phyloP scores from a whole-genome alignment of 1,284 basidiomycete genomes.

The Cutaneotrichosporon cavernicola region DNA sequence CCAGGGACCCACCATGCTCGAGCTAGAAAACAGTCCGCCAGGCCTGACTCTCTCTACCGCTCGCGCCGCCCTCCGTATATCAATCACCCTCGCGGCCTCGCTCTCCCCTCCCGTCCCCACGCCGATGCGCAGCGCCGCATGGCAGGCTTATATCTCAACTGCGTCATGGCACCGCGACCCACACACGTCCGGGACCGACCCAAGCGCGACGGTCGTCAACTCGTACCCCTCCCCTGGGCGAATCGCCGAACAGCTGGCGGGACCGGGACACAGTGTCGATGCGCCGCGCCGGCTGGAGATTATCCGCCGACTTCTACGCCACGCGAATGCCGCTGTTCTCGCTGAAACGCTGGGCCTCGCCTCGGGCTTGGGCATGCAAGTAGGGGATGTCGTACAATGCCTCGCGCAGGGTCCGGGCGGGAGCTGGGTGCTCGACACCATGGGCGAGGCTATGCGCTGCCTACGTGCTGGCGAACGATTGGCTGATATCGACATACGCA shows the following conservation, averaged over 20 bases:
- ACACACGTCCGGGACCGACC: background rate
- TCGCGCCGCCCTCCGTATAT: background rate
- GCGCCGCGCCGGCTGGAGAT: constrained; percentile 2
- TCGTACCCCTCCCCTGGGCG: background rate
- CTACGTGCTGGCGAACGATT: background rate
- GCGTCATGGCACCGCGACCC: background rate
- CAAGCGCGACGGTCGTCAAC: background rate
- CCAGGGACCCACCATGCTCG: constrained; percentile 2
- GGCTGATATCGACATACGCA: background rate
- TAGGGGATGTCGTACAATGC: background rate
- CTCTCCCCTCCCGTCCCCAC: background rate
- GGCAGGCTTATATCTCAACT: background rate
- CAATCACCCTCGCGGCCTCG: background rate
- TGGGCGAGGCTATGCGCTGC: background rate
- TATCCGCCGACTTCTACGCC: background rate
- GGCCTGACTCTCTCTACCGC: background rate
- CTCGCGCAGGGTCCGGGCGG: background rate
- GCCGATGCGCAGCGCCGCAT: constrained; percentile 1
- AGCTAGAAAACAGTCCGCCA: background rate
- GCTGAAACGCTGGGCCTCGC: background rate
- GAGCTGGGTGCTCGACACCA: background rate
- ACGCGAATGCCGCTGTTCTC: background rate
- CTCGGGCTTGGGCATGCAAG: background rate
- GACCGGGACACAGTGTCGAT: background rate
- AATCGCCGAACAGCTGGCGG: background rate